Evolutionary conservation across 371 early-diverging fungal genomes (phyloP), one percentile per base, ranked within the genome.

Genomic region (Mortierella sp.): DNA sequence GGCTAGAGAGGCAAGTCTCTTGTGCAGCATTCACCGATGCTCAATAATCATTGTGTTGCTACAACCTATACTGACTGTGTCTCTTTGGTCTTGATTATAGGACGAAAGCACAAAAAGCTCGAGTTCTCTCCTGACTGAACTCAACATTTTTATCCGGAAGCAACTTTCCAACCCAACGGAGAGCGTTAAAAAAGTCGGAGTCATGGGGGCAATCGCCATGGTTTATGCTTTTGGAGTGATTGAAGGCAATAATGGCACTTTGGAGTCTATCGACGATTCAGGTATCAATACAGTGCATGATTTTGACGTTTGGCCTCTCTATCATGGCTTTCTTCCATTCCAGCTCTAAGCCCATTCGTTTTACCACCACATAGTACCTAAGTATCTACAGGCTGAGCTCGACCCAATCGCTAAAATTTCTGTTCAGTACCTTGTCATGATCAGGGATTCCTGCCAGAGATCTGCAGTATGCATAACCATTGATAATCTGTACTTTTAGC

Each of bases 61-160:
- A 64, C 30, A 30, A 21, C 18, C 7, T 12, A 44, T 19, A 60
- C 50, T 30, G 16, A 23, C 19, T 48, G 19, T 58, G 44, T 58
- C 19, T 2, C 12, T n/a, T 14, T 19, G 26, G 19, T 59, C 37
- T 19, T 19, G 19, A n/a, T 18, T 5, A 25, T 68, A 76, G 80
- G 80, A 79, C 30, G 82, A 82, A 26, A 56, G 57, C 5, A 57
- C 70, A 23, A 57, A 66, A 2, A 58, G 47, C 21, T 45, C 67
- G 4, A 80, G 83, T 6, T 62, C 76, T 30, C 80, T 92, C 7
- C 83, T 88, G 74, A 83, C 86, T 5, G 95, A 95, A 25, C 82
- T 95, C 21, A 86, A 91, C 48, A 94, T 93, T 51, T 83, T 91
- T 43, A 88, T 95, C 60, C 76, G 94, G 63, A 95, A 95, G 64